Percentiles rank a stretch among this genome's conserved stretches.
phyloP scores from a whole-genome alignment of 768 basidiomycete genomes.

The Chalciporus sphaerocephalus region DNA sequence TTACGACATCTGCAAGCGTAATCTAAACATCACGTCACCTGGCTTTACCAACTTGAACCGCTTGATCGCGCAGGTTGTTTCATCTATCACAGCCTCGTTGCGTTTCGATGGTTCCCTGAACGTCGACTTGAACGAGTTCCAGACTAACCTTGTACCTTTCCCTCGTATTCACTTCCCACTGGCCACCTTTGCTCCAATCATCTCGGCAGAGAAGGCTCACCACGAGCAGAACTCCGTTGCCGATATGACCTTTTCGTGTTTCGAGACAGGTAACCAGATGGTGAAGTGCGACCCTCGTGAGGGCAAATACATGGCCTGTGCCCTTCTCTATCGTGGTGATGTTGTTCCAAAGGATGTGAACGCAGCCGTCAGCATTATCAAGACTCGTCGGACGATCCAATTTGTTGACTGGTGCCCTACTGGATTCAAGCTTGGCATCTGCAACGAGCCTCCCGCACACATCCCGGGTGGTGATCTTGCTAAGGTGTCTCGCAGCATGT shows the following conservation, averaged over 20 bases:
- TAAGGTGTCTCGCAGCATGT: slow-evolving; percentile 69
- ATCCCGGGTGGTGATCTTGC: slow-evolving; percentile 76
- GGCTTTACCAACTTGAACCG: slow-evolving; percentile 95
- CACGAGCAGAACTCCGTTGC: slow-evolving; percentile 98
- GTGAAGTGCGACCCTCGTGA: slow-evolving; percentile 75
- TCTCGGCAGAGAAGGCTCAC: slow-evolving; percentile 89
- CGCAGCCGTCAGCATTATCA: slow-evolving; percentile 67
- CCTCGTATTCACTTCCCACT: slow-evolving; percentile 98
- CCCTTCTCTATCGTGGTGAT: slow-evolving; percentile 70
- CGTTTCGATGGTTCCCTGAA: slow-evolving; percentile 63
- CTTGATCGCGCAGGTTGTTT: slow-evolving; percentile 97
- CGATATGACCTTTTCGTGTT: slow-evolving; percentile 94
- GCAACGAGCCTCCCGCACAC: slow-evolving; percentile 72
- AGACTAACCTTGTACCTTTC: slow-evolving; percentile 98
- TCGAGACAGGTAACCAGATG: slow-evolving; percentile 77
- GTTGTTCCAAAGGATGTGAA: slow-evolving; percentile 78
- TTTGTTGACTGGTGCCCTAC: slow-evolving; percentile 80
- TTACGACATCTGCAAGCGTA: slow-evolving; percentile 81
- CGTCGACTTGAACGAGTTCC: slow-evolving; percentile 92
- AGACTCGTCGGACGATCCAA: slow-evolving; percentile 75
- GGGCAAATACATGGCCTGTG: slow-evolving; percentile 79
- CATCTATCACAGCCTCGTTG: slow-evolving; percentile 91
- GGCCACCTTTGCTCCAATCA: slow-evolving; percentile 91
- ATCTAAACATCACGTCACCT: slow-evolving; percentile 79
- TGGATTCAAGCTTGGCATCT: slow-evolving; percentile 76